phyloP scores from a whole-genome alignment of 202 grass and related monocot species.

The Schoenoplectus triqueter region DNA sequence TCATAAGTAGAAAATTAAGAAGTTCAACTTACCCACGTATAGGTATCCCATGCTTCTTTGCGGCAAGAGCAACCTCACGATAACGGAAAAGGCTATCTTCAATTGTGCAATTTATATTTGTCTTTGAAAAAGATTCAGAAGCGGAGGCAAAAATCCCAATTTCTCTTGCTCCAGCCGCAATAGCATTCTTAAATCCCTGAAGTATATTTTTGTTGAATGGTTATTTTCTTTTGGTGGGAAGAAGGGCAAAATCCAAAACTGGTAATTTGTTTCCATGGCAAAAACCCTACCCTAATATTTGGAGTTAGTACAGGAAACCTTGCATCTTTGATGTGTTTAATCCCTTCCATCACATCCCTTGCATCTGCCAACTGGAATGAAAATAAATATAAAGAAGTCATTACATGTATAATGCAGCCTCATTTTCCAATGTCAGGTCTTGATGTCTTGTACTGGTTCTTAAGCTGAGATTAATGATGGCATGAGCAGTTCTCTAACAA shows the following conservation, averaged over 20 bases:
- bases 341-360: constrained; percentile 79
- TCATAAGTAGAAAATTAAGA: not conserved
- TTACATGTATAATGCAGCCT: not conserved
- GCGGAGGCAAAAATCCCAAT: constrained; percentile 90
- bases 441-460: not conserved
- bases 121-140: constrained; percentile 89
- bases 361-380: constrained; percentile 78
- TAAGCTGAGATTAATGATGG: constrained; percentile 7
- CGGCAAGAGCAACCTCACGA: constrained; percentile 61
- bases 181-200: constrained; percentile 84
- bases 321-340: constrained; percentile 53
- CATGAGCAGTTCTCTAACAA: not conserved
- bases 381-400: constrained; percentile 2
- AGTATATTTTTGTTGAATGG: constrained; percentile 20
- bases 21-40: constrained; percentile 70
- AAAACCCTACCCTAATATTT: constrained; percentile 76
- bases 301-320: constrained; percentile 82
- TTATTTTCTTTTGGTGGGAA: not conserved
- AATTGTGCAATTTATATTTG: constrained; percentile 82
- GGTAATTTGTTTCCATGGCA: not conserved
- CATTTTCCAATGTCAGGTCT: not conserved
- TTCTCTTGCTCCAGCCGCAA: constrained; percentile 89
- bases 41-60: constrained; percentile 63
- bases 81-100: constrained; percentile 84
- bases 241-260: not conserved